Evolutionary conservation across 148 eudicot genomes (phyloP).

Genomic region (Salicornia ramosissima): DNA sequence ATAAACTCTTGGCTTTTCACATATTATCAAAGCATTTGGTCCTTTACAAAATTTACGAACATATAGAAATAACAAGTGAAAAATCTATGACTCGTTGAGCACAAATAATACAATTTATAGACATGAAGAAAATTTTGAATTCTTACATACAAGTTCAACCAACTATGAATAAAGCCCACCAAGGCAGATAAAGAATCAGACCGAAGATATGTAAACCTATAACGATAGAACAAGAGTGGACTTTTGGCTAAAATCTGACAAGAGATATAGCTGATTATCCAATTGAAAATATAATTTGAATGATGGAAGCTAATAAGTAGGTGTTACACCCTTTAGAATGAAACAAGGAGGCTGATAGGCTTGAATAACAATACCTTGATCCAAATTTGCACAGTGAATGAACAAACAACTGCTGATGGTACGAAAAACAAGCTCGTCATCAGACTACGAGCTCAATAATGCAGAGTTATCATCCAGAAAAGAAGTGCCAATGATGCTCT

Average conservation of each 20-base stretch:
- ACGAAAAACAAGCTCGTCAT: neutral
- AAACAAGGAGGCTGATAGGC: conserved; percentile 4
- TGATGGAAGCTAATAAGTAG: conserved; percentile 15
- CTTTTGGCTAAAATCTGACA: conserved; percentile 8
- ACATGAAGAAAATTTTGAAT: neutral
- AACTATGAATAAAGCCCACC: neutral
- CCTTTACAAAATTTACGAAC: neutral
- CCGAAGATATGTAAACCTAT: neutral
- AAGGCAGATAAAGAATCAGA: neutral
- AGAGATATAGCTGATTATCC: conserved; percentile 2
- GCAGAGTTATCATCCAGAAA: conserved; percentile 41
- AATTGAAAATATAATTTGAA: conserved; percentile 8
- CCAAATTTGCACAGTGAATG: conserved; percentile 11
- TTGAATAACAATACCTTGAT: conserved; percentile 12
- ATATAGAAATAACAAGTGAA: neutral
- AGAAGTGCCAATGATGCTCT: conserved; percentile 76
- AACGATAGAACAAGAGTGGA: conserved; percentile 1
- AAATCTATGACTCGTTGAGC: neutral
- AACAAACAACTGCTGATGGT: neutral
- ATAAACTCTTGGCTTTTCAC: neutral
- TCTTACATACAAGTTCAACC: conserved; percentile 15
- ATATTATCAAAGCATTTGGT: neutral
- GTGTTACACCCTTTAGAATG: conserved; percentile 10
- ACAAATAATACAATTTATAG: conserved; percentile 18
- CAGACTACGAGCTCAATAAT: neutral